phyloP scores from a whole-genome alignment of 2,329 filamentous ascomycete species.

The Coniochaeta sp. region DNA sequence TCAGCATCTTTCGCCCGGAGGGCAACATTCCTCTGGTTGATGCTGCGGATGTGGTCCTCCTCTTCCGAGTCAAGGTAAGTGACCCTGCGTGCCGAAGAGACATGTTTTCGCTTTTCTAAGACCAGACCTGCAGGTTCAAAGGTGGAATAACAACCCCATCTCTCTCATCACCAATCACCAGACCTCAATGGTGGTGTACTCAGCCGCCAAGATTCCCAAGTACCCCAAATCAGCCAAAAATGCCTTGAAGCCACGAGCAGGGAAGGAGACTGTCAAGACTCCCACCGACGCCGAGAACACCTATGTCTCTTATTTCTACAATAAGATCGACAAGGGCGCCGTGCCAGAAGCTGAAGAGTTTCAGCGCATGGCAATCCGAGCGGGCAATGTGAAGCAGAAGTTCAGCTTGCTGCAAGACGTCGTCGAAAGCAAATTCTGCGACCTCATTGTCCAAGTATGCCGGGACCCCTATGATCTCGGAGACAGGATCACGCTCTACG shows the following conservation, averaged over 20 bases:
- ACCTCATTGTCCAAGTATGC: constrained; percentile 67
- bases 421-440: constrained; percentile 46
- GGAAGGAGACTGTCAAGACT: constrained; percentile 6
- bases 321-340: constrained; percentile 31
- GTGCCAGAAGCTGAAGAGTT: constrained; percentile 40
- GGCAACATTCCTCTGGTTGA: constrained; percentile 39
- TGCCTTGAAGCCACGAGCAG: constrained; percentile 18
- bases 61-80: constrained; percentile 49
- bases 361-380: constrained; percentile 24
- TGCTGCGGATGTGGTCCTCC: constrained; percentile 56
- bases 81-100: background rate
- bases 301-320: constrained; percentile 42
- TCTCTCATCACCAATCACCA: constrained; percentile 36
- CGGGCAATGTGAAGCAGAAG: constrained; percentile 43
- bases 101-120: constrained; percentile 8
- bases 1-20: constrained; percentile 55
- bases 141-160: constrained; percentile 15
- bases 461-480: constrained; percentile 33
- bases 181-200: constrained; percentile 40
- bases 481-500: constrained; percentile 55
- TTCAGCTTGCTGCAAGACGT: constrained; percentile 61
- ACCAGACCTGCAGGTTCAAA: constrained; percentile 30
- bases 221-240: constrained; percentile 27
- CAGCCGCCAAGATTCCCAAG: constrained; percentile 28
- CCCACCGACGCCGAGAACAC: constrained; percentile 24